These are phyloP conservation scores for Suhomyces bolitotheri DNA, from an alignment of 1,139 yeast species.

Conservation along the genomic window DNA sequence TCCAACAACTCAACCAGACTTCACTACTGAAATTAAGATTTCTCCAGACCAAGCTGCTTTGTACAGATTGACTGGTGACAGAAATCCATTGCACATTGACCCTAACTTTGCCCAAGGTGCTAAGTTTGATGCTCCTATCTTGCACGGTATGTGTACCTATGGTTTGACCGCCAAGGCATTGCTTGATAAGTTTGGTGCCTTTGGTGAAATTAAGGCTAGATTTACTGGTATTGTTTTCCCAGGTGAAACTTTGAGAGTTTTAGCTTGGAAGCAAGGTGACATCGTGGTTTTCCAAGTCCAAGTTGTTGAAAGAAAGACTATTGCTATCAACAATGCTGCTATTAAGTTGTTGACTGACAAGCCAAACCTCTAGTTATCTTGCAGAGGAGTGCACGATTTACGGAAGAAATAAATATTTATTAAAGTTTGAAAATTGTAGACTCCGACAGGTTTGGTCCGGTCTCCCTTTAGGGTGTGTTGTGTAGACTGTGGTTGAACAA, in stretches of 20 bases:
- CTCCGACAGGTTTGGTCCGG: no score
- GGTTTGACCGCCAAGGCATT: slow-evolving; percentile 81
- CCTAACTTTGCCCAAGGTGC: slow-evolving; percentile 89
- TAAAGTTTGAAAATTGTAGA: no score
- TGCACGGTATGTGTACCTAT: slow-evolving; percentile 89
- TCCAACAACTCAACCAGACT: slow-evolving; percentile 70
- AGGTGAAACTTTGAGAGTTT: slow-evolving; percentile 84
- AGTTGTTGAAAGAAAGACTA: slow-evolving; percentile 74
- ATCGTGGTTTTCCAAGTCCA: slow-evolving; percentile 79
- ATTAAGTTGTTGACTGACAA: slow-evolving; percentile 57
- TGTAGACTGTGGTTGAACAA: no score
- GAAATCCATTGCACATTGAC: slow-evolving; percentile 93
- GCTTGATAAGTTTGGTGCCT: slow-evolving; percentile 77
- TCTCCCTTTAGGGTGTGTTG: no score
- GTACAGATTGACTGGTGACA: slow-evolving; percentile 91
- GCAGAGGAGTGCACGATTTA: slow-evolving; percentile 1
- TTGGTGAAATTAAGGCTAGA: slow-evolving; percentile 85
- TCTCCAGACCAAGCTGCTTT: slow-evolving; percentile 79
- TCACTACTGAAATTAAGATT: slow-evolving; percentile 59
- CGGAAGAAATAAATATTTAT: slow-evolving; percentile 7
- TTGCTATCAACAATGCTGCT: slow-evolving; percentile 88
- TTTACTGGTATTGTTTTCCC: slow-evolving; percentile 94
- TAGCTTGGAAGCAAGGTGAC: slow-evolving; percentile 79
- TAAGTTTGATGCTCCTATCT: slow-evolving; percentile 80
- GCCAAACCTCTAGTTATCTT: slow-evolving; percentile 37